phyloP scores from a whole-genome alignment of 2,329 filamentous ascomycete species.

The Fusarium longipes region DNA sequence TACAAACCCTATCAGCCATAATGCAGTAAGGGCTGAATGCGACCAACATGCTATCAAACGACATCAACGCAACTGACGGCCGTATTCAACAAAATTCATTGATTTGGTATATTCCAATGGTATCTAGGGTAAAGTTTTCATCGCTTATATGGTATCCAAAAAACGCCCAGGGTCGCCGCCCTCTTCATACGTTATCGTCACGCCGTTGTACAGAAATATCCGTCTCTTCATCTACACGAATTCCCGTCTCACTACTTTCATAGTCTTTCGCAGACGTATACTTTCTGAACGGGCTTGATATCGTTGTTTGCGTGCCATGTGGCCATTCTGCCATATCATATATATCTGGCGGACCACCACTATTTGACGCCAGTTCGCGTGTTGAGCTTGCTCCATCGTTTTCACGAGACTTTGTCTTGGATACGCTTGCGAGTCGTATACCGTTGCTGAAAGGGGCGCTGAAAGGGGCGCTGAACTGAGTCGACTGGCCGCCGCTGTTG shows the following conservation, averaged over 20 bases:
- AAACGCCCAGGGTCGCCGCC: conserved; percentile 33
- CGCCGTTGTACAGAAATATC: conserved; percentile 19
- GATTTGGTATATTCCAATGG: conserved; percentile 22
- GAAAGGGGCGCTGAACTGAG: conserved; percentile 19
- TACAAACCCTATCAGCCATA: not conserved
- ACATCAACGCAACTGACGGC: not conserved
- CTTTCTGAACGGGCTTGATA: conserved; percentile 34
- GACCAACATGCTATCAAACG: not conserved
- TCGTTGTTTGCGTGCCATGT: conserved; percentile 22
- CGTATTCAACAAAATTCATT: not conserved
- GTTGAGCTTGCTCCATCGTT: conserved; percentile 36
- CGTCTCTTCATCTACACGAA: conserved; percentile 28
- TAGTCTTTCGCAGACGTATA: conserved; percentile 32
- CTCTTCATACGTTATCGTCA: conserved; percentile 28
- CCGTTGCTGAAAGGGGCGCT: conserved; percentile 29
- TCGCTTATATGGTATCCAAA: conserved; percentile 9
- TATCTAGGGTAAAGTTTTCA: conserved; percentile 24
- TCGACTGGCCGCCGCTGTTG: conserved; percentile 22
- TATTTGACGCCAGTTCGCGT: conserved; percentile 13
- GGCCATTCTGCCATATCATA: conserved; percentile 30
- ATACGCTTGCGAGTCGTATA: conserved; percentile 27
- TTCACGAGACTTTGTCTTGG: conserved; percentile 21
- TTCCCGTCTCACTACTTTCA: conserved; percentile 19
- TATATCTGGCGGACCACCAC: conserved; percentile 17
- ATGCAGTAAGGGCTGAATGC: not conserved